Percentiles rank a stretch among this genome's conserved stretches.
Conservation (phyloP, 768 basidiomycete species). For the Mrakia gelida region DNA sequence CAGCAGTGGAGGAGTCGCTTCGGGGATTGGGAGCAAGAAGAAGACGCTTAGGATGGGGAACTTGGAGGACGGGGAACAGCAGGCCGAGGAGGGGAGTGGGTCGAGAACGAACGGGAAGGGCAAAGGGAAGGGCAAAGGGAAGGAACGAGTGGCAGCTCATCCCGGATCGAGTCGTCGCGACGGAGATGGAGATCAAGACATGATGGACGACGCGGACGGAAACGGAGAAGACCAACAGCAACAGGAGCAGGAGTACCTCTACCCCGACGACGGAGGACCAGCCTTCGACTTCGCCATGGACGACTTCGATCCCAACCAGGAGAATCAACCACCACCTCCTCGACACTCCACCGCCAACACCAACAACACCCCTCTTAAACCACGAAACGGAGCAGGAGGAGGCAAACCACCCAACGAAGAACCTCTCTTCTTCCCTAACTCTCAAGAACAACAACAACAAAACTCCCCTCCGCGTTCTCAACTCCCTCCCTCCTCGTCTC, state of each 20-base stretch:
- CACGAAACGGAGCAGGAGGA: too few species aligned
- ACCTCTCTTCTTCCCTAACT: constrained; percentile 9
- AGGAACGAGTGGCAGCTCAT: not conserved
- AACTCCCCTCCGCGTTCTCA: not conserved
- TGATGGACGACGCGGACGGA: not conserved
- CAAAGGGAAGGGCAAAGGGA: constrained; percentile 9
- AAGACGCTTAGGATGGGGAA: constrained; percentile 6
- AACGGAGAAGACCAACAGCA: too few species aligned
- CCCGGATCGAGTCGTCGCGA: too few species aligned
- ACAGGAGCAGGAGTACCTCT: not conserved
- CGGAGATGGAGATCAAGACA: not conserved
- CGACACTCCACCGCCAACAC: not conserved
- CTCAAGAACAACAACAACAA: not conserved
- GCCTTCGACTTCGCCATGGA: not conserved
- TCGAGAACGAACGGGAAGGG: not conserved
- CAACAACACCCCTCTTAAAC: not conserved
- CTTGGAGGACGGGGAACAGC: not conserved
- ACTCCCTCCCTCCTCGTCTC: not conserved
- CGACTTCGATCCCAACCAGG: not conserved
- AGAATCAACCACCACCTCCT: not conserved
- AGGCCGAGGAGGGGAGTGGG: not conserved
- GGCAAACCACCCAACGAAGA: not conserved
- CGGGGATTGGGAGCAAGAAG: not conserved
- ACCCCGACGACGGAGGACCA: not conserved
- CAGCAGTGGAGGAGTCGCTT: not conserved